Conservation (phyloP, 2,329 filamentous ascomycete species). For the Fusarium devonianum region DNA sequence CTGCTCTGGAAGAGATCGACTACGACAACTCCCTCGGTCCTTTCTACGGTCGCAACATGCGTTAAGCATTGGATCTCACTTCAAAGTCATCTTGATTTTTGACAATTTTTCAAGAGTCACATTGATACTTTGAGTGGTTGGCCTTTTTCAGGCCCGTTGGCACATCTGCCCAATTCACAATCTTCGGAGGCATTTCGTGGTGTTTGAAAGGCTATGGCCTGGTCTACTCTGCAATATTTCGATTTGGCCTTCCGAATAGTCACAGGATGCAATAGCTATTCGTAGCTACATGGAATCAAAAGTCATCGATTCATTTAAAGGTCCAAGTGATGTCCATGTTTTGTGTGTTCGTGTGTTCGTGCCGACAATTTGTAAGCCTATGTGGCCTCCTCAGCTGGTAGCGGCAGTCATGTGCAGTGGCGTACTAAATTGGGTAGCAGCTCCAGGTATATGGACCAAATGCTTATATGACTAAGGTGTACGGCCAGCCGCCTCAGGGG, state of each 20-base stretch:
- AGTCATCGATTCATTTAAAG: conserved; percentile 14
- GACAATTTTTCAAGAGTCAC: conserved; percentile 21
- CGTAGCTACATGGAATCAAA: conserved; percentile 29
- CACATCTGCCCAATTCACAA: conserved; percentile 21
- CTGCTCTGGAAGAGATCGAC: conserved; percentile 69
- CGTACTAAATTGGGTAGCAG: neutral
- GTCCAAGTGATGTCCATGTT: neutral
- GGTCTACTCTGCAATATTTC: conserved; percentile 35
- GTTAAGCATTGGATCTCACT: conserved; percentile 11
- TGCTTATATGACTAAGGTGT: conserved; percentile 1
- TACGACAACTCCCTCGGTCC: conserved; percentile 55
- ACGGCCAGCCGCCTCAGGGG: conserved; percentile 19
- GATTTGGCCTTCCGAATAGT: conserved; percentile 31
- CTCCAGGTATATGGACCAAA: no score
- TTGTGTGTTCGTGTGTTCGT: neutral
- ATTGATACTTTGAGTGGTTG: conserved; percentile 28
- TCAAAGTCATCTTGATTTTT: conserved; percentile 18
- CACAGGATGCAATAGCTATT: conserved; percentile 24
- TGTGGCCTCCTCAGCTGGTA: neutral
- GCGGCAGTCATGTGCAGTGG: neutral
- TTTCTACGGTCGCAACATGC: conserved; percentile 42
- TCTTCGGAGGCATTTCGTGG: conserved; percentile 25
- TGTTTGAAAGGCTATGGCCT: conserved; percentile 22
- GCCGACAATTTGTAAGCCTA: neutral
- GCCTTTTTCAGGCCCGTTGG: conserved; percentile 23